A percentile compares a stretch with the other conserved stretches of the same genome.
Evolutionary conservation across 139 green algal genomes (phyloP).

Genomic region (Yamagishiella unicocca): DNA sequence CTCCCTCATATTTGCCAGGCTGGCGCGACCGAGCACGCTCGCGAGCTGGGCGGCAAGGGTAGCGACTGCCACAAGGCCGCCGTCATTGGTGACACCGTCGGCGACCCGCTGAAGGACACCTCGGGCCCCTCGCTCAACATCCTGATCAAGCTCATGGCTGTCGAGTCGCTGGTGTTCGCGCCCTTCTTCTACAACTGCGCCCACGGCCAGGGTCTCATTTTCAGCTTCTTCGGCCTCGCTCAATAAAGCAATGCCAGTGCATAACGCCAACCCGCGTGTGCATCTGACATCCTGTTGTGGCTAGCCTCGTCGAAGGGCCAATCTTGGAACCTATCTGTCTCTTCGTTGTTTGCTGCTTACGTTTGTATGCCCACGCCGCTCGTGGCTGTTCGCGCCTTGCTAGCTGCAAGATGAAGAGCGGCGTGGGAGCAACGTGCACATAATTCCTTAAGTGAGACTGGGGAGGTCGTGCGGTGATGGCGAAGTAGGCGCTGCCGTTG

Average conservation of each 20-base stretch:
- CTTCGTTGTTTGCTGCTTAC: too few relatives aligned
- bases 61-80: slow-evolving; percentile 97
- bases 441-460: too few relatives aligned
- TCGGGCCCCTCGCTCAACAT: slow-evolving; percentile 97
- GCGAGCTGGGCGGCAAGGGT: slow-evolving; percentile 95
- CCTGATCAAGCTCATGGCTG: slow-evolving; percentile 99
- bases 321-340: too few relatives aligned
- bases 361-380: too few relatives aligned
- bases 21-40: slow-evolving; percentile 86
- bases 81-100: slow-evolving; percentile 99
- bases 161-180: slow-evolving; percentile 93
- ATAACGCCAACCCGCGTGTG: too few relatives aligned
- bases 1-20: slow-evolving; percentile 51
- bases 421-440: too few relatives aligned
- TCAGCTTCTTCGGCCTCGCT: slow-evolving; percentile 60
- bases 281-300: too few relatives aligned
- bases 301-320: too few relatives aligned
- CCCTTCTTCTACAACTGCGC: slow-evolving; percentile 73
- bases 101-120: slow-evolving; percentile 97
- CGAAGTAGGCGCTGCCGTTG: too few relatives aligned
- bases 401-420: too few relatives aligned
- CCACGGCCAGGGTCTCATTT: slow-evolving; percentile 68
- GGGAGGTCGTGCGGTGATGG: too few relatives aligned
- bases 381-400: too few relatives aligned
- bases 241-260: slow-evolving; percentile 14